Evolutionary conservation across 192 early-diverging fungal species (phyloP).

Genomic region (Mycoemilia scoparia): DNA sequence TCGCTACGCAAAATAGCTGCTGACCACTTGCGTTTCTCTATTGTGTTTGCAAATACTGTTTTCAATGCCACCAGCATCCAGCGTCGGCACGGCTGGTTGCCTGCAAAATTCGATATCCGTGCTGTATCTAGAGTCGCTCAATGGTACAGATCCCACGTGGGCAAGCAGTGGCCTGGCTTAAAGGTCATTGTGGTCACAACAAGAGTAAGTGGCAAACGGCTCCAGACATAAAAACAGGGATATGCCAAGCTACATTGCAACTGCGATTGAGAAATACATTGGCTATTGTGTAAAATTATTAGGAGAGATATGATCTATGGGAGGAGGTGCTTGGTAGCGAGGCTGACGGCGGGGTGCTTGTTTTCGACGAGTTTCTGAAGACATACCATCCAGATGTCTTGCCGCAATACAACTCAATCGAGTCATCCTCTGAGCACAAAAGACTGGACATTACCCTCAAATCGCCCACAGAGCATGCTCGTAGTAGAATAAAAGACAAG

Average conservation of each 20-base stretch:
- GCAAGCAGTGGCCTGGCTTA: constrained; percentile 29
- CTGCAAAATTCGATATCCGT: constrained; percentile 30
- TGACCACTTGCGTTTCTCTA: constrained; percentile 32
- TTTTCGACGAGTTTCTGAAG: constrained; percentile 21
- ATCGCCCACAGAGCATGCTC: constrained; percentile 15
- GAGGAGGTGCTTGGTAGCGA: not conserved
- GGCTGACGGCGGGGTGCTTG: constrained; percentile 7
- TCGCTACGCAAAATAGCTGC: constrained; percentile 38
- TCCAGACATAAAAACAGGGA: constrained; percentile 20
- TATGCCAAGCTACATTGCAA: constrained; percentile 26
- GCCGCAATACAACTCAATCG: constrained; percentile 26
- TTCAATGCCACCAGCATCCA: constrained; percentile 26
- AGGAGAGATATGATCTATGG: not conserved
- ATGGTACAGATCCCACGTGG: constrained; percentile 43
- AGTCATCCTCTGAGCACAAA: constrained; percentile 34
- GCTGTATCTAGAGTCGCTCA: constrained; percentile 30
- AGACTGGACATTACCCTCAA: constrained; percentile 22
- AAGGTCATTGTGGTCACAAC: constrained; percentile 11
- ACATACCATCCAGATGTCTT: constrained; percentile 24
- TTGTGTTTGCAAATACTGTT: constrained; percentile 53
- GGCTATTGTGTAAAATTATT: too few species aligned
- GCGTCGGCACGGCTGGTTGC: constrained; percentile 16
- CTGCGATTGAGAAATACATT: too few species aligned
- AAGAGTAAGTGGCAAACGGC: constrained; percentile 11
- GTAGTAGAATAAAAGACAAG: constrained; percentile 10